Conservation (phyloP, 306 rosid species). For the Glycine tomentella region DNA sequence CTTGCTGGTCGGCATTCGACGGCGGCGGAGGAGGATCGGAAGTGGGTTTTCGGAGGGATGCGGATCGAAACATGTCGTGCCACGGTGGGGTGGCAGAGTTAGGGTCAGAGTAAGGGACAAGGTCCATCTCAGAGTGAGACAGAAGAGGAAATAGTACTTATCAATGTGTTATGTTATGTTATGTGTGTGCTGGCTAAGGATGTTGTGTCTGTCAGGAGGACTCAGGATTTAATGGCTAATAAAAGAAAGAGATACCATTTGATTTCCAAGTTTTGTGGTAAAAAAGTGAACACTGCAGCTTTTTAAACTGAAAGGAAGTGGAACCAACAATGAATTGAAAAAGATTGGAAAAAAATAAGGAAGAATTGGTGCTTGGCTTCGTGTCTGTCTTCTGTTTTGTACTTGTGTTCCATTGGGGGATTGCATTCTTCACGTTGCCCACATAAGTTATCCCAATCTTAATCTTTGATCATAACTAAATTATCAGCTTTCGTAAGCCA, state of each 20-base stretch:
- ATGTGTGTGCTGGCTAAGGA: too few species aligned
- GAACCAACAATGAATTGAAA: neutral
- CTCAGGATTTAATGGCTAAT: neutral
- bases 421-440: neutral
- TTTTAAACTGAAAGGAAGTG: slow-evolving; percentile 3
- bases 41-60: slow-evolving; percentile 63
- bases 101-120: slow-evolving; percentile 65
- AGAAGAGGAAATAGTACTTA: neutral
- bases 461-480: neutral
- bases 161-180: too few species aligned
- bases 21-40: slow-evolving; percentile 13
- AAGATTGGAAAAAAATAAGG: neutral
- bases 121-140: slow-evolving; percentile 52
- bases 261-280: neutral
- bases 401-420: neutral
- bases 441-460: neutral
- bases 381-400: neutral
- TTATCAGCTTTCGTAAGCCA: neutral
- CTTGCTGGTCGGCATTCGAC: slow-evolving; percentile 28
- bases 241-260: neutral
- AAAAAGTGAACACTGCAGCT: neutral
- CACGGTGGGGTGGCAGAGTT: slow-evolving; percentile 64
- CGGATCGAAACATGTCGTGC: slow-evolving; percentile 90
- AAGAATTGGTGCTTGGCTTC: neutral
- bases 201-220: too few species aligned